These are phyloP conservation scores for Melastoma malabathricum DNA, from an alignment of 345 rosid genomes.

Conservation along the genomic window DNA sequence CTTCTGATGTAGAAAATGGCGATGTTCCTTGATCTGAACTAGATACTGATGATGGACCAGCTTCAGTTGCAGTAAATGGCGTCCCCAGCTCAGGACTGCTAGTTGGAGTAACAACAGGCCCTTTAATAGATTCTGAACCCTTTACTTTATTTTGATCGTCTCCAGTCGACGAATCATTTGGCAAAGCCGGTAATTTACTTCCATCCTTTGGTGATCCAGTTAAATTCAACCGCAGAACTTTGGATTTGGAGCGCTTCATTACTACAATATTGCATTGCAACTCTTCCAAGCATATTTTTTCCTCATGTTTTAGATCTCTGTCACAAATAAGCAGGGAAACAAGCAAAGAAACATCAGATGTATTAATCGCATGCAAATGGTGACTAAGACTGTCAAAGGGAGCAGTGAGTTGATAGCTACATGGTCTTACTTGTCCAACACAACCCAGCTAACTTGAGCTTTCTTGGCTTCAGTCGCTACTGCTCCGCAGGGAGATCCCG, in stretches of 20 bases:
- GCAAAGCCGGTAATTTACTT: conserved; percentile 32
- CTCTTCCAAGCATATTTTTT: conserved; percentile 84
- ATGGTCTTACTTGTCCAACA: conserved; percentile 72
- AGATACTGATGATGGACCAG: conserved; percentile 87
- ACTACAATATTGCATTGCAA: conserved; percentile 94
- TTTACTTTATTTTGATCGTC: conserved; percentile 25
- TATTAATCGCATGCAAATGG: neutral
- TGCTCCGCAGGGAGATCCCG: conserved; percentile 80
- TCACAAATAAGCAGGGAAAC: neutral
- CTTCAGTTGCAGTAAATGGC: conserved; percentile 90
- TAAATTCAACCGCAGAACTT: conserved; percentile 89
- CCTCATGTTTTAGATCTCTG: conserved; percentile 84
- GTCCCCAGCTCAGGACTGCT: conserved; percentile 97
- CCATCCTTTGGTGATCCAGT: conserved; percentile 54
- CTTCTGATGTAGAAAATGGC: conserved; percentile 52
- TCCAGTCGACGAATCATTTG: conserved; percentile 35
- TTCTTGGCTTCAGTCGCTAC: conserved; percentile 82
- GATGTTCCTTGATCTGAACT: conserved; percentile 95
- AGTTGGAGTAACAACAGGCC: conserved; percentile 73
- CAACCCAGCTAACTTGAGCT: conserved; percentile 77
- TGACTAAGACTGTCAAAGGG: neutral
- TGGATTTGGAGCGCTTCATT: conserved; percentile 83
- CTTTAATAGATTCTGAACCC: conserved; percentile 40
- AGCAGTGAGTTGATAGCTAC: neutral
- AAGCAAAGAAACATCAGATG: neutral